A percentile compares a stretch with the other conserved stretches of the same genome.
These are phyloP conservation scores for Talaromyces islandicus DNA, from an alignment of 2,329 filamentous ascomycete genomes.

Conservation along the genomic window DNA sequence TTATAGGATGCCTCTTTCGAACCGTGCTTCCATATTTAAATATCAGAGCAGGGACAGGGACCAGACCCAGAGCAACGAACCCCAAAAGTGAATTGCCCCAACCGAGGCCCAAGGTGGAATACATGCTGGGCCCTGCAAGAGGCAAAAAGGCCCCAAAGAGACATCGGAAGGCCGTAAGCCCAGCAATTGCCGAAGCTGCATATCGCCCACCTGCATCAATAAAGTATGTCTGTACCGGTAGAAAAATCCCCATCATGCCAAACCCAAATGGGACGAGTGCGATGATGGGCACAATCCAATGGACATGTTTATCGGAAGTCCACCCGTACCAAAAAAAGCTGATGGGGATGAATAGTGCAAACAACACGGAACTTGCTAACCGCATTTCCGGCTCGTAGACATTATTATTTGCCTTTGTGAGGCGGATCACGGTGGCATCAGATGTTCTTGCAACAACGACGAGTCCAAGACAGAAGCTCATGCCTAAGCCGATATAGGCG, in stretches of 20 bases:
- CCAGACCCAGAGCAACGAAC: conserved; percentile 47
- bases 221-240: conserved; percentile 53
- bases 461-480: conserved; percentile 27
- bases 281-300: conserved; percentile 54
- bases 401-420: conserved; percentile 4
- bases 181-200: conserved; percentile 43
- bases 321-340: conserved; percentile 52
- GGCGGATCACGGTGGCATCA: conserved; percentile 6
- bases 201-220: conserved; percentile 45
- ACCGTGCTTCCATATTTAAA: conserved; percentile 22
- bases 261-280: conserved; percentile 48
- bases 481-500: conserved; percentile 44
- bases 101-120: conserved; percentile 35
- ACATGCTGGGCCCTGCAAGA: conserved; percentile 49
- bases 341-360: conserved; percentile 1
- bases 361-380: conserved; percentile 5
- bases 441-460: conserved; percentile 10
- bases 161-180: conserved; percentile 46
- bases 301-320: conserved; percentile 42
- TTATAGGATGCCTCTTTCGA: conserved; percentile 4
- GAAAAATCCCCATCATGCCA: conserved; percentile 43
- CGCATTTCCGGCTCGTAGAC: conserved; percentile 13
- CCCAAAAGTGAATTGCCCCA: conserved; percentile 49
- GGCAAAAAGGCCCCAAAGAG: conserved; percentile 53
- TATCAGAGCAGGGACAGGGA: conserved; percentile 22